phyloP scores from a whole-genome alignment of 306 rosid species.

The Quercus variabilis region DNA sequence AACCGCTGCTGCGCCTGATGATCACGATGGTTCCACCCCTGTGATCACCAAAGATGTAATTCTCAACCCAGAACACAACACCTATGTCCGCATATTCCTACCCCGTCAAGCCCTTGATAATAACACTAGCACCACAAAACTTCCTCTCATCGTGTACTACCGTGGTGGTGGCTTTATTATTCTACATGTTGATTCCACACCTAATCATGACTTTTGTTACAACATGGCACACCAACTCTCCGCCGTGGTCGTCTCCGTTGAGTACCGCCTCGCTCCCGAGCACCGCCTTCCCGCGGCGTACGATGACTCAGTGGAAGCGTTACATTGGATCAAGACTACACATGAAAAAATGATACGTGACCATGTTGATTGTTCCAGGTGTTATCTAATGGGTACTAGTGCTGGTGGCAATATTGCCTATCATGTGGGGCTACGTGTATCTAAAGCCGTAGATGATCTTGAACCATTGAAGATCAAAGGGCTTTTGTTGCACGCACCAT shows the following conservation, averaged over 20 bases:
- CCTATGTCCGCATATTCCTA: slow-evolving; percentile 39
- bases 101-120: slow-evolving; percentile 28
- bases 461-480: slow-evolving; percentile 30
- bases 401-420: slow-evolving; percentile 41
- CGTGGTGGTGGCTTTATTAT: slow-evolving; percentile 54
- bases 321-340: slow-evolving; percentile 17
- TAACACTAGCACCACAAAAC: background rate
- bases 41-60: background rate
- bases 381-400: slow-evolving; percentile 37
- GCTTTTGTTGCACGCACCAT: slow-evolving; percentile 40
- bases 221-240: background rate
- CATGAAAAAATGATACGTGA: slow-evolving; percentile 25
- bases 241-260: slow-evolving; percentile 23
- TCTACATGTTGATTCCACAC: slow-evolving; percentile 25
- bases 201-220: slow-evolving; percentile 30
- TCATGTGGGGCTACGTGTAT: slow-evolving; percentile 20
- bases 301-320: slow-evolving; percentile 29
- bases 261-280: slow-evolving; percentile 33
- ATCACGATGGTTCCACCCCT: background rate
- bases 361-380: background rate
- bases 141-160: slow-evolving; percentile 34
- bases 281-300: slow-evolving; percentile 30
- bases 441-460: background rate
- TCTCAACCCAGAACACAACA: slow-evolving; percentile 40
- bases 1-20: slow-evolving; percentile 7